Conservation (phyloP, 345 rosid genomes). For the Aegle marmelos region DNA sequence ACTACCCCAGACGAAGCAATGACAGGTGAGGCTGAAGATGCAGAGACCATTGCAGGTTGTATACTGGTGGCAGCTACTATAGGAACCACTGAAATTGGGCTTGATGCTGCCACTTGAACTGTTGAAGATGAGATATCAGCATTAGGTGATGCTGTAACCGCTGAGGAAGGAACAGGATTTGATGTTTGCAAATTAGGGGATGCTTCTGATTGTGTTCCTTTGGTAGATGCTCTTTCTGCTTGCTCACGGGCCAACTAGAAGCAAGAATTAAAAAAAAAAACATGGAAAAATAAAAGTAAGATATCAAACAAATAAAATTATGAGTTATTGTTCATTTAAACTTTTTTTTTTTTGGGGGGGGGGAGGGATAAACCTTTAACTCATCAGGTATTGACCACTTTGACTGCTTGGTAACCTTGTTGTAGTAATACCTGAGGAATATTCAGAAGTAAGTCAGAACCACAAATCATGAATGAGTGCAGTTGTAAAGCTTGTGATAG, state of each 20-base stretch:
- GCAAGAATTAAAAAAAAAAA: conserved; percentile 12
- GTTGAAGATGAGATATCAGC: conserved; percentile 37
- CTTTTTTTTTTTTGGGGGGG: too few relatives aligned
- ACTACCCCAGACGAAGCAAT: conserved; percentile 32
- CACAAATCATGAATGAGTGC: conserved; percentile 19
- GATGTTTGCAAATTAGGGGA: conserved; percentile 18
- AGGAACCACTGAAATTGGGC: conserved; percentile 50
- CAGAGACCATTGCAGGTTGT: conserved; percentile 39
- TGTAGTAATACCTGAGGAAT: conserved; percentile 70
- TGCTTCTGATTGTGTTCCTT: conserved; percentile 37
- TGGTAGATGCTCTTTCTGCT: conserved; percentile 37
- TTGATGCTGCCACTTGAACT: conserved; percentile 43
- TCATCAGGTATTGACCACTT: conserved; percentile 92
- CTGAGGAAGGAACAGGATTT: conserved; percentile 27
- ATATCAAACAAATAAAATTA: background rate
- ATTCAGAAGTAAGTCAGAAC: conserved; percentile 20
- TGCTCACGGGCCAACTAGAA: conserved; percentile 84
- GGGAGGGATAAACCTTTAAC: conserved; percentile 93
- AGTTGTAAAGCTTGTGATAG: background rate
- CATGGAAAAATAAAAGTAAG: conserved; percentile 11
- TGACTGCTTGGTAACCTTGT: conserved; percentile 83
- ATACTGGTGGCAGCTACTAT: conserved; percentile 33
- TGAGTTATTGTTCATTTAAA: conserved; percentile 14
- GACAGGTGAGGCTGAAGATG: conserved; percentile 35
- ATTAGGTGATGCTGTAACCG: conserved; percentile 31